Evolutionary conservation across 2,329 filamentous ascomycete species (phyloP).

Genomic region (Aspergillus ustus): DNA sequence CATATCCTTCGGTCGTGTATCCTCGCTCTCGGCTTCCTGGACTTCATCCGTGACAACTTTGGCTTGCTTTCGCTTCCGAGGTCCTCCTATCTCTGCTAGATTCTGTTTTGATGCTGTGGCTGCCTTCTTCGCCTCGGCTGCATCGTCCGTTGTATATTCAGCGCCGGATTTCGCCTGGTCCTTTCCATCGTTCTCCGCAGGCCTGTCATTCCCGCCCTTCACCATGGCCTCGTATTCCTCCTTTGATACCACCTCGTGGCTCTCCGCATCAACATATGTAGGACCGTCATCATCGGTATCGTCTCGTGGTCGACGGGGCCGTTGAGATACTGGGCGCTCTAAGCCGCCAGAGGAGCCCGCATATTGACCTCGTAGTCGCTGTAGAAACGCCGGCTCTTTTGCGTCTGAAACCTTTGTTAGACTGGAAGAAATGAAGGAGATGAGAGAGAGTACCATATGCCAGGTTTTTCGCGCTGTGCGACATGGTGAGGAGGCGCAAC

Average conservation of each 20-base stretch:
- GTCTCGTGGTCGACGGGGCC: constrained; percentile 40
- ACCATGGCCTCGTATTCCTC: constrained; percentile 49
- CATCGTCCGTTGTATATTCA: constrained; percentile 16
- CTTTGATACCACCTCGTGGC: constrained; percentile 50
- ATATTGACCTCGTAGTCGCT: constrained; percentile 45
- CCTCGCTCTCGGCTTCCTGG: constrained; percentile 25
- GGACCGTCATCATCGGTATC: constrained; percentile 47
- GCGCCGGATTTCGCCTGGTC: constrained; percentile 17
- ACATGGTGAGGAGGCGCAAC: constrained; percentile 33
- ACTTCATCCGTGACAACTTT: constrained; percentile 46
- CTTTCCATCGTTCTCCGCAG: constrained; percentile 15
- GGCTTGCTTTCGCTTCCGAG: constrained; percentile 48
- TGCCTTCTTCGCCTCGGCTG: constrained; percentile 17
- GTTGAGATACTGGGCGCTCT: constrained; percentile 40
- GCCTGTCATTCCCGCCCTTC: constrained; percentile 25
- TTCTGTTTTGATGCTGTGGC: constrained; percentile 38
- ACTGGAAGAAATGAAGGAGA: background rate
- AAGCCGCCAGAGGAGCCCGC: constrained; percentile 41
- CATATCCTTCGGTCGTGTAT: constrained; percentile 27
- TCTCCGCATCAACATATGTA: constrained; percentile 50
- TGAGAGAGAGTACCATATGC: constrained; percentile 44
- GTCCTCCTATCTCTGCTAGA: constrained; percentile 45
- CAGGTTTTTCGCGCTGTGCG: constrained; percentile 49
- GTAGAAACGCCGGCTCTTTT: constrained; percentile 50
- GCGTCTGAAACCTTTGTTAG: constrained; percentile 35